Base-by-base conservation (phyloP, 2,329 filamentous ascomycete species). In the Fusarium virguliforme region DNA sequence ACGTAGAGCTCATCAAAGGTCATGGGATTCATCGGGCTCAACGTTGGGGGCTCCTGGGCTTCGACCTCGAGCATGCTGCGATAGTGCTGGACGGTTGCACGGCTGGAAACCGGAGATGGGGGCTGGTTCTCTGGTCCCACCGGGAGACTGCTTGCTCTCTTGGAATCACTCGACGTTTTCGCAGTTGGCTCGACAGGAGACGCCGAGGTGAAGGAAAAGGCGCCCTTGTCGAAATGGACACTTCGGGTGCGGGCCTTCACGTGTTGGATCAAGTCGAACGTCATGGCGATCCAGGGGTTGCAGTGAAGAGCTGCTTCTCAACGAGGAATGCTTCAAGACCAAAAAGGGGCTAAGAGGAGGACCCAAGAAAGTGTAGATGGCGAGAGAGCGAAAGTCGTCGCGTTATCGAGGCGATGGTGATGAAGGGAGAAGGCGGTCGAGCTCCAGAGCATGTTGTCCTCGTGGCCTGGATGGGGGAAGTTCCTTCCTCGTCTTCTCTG, bases 1-100 rank as follows among this genome's bases (percentile, higher is more conserved):
- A 80, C 70, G 64, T 83, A 84, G 50, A 88, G 81, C 76, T 87
- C 85, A 26, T 85, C 83, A 71, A 84, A 85, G 10, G 81, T 81
- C 68, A 86, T 80, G 35, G 83, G 82, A 57, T 81, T 81, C 68
- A 82, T 77, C 5, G 83, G 80, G 8, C 78, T 81, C 26, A 88
- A 79, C 64, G 72, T 85, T 12, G 86, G 85, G 3, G 84, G 82
- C 30, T 83, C 81, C 48, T 86, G 41, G 4, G 7, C 15, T 26
- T 69, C 86, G 18, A 88, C 79, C 50, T 86, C 83, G 22, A 88
- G 80, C 87, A 89, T 86, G 77, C 86, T 89, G 65, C 84, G 83
- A 70, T 84, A 87, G 46, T 81, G 80, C 7, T 70, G 80, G 37
- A 76, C 62, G 5, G 71, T 74, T n/a, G 54, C 58, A 22, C 72